Conservation (phyloP, 176 grass and related monocot species). For the Alloteropsis semialata region DNA sequence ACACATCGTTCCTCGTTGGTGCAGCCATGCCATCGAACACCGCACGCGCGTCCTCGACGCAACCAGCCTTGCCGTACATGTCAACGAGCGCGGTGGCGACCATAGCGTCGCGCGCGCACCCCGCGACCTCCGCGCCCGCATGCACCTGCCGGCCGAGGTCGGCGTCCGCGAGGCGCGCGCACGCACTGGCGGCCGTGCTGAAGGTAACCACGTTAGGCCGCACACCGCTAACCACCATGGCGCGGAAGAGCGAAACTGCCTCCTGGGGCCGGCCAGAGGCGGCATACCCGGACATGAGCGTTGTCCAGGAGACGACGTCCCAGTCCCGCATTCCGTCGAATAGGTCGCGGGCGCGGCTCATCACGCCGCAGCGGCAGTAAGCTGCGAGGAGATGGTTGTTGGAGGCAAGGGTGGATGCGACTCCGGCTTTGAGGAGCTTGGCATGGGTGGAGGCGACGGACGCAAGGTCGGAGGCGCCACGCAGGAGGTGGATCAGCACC, state of each 20-base stretch:
- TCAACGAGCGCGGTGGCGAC: conserved; percentile 58
- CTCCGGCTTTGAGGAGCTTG: conserved; percentile 55
- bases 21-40: conserved; percentile 66
- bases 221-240: conserved; percentile 35
- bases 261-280: conserved; percentile 17
- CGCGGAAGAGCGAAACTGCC: conserved; percentile 43
- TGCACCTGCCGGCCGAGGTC: conserved; percentile 57
- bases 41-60: conserved; percentile 32
- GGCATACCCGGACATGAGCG: conserved; percentile 74
- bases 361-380: conserved; percentile 38
- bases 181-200: conserved; percentile 46
- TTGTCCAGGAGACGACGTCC: conserved; percentile 74
- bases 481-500: conserved; percentile 57
- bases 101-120: conserved; percentile 29
- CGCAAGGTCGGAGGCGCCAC: conserved; percentile 35
- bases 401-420: conserved; percentile 5
- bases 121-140: conserved; percentile 42
- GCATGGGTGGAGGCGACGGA: conserved; percentile 51
- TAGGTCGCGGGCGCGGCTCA: conserved; percentile 36
- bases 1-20: conserved; percentile 37
- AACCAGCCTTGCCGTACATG: conserved; percentile 79
- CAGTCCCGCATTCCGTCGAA: conserved; percentile 55
- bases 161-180: conserved; percentile 57
- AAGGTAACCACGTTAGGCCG: conserved; percentile 57
- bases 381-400: conserved; percentile 59